Conservation (phyloP, 345 rosid genomes). For the Gossypium stocksii region DNA sequence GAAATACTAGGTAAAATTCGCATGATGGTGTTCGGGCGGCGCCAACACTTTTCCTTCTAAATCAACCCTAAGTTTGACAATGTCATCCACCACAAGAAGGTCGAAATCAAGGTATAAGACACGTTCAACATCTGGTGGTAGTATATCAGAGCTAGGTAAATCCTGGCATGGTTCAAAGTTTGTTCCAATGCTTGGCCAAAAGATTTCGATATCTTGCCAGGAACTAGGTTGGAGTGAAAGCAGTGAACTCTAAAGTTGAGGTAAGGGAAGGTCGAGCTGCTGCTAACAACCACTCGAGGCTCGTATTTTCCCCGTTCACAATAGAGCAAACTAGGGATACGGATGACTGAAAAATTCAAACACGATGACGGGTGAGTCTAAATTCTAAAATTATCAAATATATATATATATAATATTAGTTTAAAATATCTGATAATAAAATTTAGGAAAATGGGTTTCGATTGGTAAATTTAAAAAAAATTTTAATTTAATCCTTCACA, state of each 20-base stretch:
- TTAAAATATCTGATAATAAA: too few relatives aligned
- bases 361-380: too few relatives aligned
- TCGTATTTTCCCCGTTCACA: too few relatives aligned
- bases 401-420: too few relatives aligned
- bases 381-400: too few relatives aligned
- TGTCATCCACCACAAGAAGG: slow-evolving; percentile 42
- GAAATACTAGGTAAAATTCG: slow-evolving; percentile 42
- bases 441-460: too few relatives aligned
- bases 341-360: too few relatives aligned
- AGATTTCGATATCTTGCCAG: slow-evolving; percentile 43
- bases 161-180: slow-evolving; percentile 45
- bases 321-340: background rate
- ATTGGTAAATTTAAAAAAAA: too few relatives aligned
- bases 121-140: slow-evolving; percentile 31
- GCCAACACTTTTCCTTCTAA: slow-evolving; percentile 36
- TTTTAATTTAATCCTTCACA: too few relatives aligned
- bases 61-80: slow-evolving; percentile 41
- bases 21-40: slow-evolving; percentile 45
- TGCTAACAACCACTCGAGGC: slow-evolving; percentile 16
- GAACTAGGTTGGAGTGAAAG: slow-evolving; percentile 35
- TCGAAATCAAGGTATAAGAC: slow-evolving; percentile 46
- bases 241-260: slow-evolving; percentile 32
- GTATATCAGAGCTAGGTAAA: slow-evolving; percentile 36
- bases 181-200: slow-evolving; percentile 50
- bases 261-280: slow-evolving; percentile 42